Evolutionary conservation across 805 yeast species (phyloP).

Genomic region (Saccharomyces kudriavzevii): DNA sequence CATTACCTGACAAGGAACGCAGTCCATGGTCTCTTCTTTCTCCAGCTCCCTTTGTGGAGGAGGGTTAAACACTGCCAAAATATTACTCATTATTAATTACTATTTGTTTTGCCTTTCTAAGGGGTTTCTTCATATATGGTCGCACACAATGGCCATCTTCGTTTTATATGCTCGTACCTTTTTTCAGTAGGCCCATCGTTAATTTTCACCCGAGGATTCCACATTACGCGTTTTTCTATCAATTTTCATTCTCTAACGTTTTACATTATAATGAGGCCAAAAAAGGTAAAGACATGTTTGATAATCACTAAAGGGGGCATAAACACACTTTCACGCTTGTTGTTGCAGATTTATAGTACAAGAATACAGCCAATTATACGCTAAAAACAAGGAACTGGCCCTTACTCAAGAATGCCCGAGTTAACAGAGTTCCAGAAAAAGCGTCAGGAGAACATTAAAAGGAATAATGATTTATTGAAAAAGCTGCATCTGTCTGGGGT

Average conservation of each 20-base stretch:
- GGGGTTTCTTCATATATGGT: not conserved
- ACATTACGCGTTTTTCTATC: not conserved
- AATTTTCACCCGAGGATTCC: not conserved
- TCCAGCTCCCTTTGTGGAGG: constrained; percentile 37
- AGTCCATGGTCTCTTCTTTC: constrained; percentile 42
- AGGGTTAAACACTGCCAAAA: constrained; percentile 45
- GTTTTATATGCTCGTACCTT: not conserved
- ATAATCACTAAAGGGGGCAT: not conserved
- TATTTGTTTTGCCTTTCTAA: not conserved
- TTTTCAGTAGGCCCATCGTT: not conserved
- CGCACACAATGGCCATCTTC: not conserved
- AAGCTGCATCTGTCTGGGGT: constrained; percentile 60
- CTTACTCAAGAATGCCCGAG: constrained; percentile 11
- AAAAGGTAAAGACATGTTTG: not conserved
- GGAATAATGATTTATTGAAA: constrained; percentile 69
- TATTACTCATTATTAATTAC: constrained; percentile 31
- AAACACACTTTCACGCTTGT: not conserved
- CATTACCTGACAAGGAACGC: constrained; percentile 62
- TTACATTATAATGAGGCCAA: not conserved
- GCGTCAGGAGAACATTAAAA: constrained; percentile 68
- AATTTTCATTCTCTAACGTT: not conserved
- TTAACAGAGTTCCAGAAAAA: constrained; percentile 63
- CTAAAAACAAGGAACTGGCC: not conserved
- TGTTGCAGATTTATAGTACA: not conserved
- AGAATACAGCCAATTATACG: not conserved